Evolutionary conservation across 805 yeast species (phyloP).

Genomic region (Ogataea populi-albae): DNA sequence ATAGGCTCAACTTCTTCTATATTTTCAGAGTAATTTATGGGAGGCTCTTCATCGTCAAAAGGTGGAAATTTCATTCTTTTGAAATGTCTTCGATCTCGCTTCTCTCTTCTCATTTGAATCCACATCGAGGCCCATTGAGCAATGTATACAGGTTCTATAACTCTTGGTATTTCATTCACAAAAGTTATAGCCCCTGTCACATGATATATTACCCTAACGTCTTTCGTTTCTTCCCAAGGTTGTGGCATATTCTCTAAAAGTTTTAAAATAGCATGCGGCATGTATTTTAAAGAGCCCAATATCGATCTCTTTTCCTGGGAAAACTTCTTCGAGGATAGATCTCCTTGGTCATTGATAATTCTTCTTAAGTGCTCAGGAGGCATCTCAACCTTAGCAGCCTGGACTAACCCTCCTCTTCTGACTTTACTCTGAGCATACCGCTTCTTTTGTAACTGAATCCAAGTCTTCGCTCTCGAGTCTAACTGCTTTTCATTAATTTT

Average conservation of each 20-base stretch:
- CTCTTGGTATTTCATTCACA: slow-evolving; percentile 89
- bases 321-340: slow-evolving; percentile 73
- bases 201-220: slow-evolving; percentile 87
- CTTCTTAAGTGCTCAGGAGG: slow-evolving; percentile 92
- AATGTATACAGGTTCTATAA: slow-evolving; percentile 82
- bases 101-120: slow-evolving; percentile 91
- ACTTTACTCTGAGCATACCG: slow-evolving; percentile 42
- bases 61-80: slow-evolving; percentile 93
- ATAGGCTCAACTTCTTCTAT: slow-evolving; percentile 68
- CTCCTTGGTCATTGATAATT: slow-evolving; percentile 79
- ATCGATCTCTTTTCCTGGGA: slow-evolving; percentile 84
- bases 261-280: slow-evolving; percentile 94
- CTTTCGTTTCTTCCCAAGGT: slow-evolving; percentile 92
- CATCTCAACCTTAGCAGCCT: slow-evolving; percentile 70
- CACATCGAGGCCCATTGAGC: slow-evolving; percentile 97
- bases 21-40: slow-evolving; percentile 77
- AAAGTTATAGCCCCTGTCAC: slow-evolving; percentile 92
- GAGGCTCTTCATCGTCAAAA: slow-evolving; percentile 97
- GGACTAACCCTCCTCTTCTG: slow-evolving; percentile 46
- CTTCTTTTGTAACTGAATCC: slow-evolving; percentile 63
- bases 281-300: slow-evolving; percentile 84
- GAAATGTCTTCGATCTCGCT: slow-evolving; percentile 84
- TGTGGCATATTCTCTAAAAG: slow-evolving; percentile 95
- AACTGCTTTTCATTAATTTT: slow-evolving; percentile 27
- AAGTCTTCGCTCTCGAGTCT: slow-evolving; percentile 46